Conservation (phyloP, 129 eudicot genomes). For the Calendula officinalis region DNA sequence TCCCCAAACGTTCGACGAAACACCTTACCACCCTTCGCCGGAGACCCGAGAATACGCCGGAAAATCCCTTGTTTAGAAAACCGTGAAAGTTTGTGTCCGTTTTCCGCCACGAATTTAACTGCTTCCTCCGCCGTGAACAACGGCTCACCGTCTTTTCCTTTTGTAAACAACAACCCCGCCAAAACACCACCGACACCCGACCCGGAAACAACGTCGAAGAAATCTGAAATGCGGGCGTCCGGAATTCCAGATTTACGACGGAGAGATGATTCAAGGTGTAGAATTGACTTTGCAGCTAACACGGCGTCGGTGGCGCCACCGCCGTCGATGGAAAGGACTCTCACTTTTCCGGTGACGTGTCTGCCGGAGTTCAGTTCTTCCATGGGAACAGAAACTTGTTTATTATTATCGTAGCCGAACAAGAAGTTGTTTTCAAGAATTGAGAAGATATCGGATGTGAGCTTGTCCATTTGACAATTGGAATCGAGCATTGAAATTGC, state of each 20-base stretch:
- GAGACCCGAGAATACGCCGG: constrained; percentile 30
- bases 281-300: constrained; percentile 56
- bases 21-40: constrained; percentile 33
- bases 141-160: constrained; percentile 49
- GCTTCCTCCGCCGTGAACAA: constrained; percentile 62
- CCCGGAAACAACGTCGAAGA: constrained; percentile 77
- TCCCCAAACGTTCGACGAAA: constrained; percentile 51
- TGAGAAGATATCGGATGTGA: constrained; percentile 67
- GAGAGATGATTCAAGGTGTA: constrained; percentile 46
- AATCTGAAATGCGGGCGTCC: constrained; percentile 55
- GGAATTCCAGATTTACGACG: constrained; percentile 54
- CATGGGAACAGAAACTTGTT: neutral
- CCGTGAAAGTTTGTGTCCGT: constrained; percentile 28
- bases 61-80: constrained; percentile 25
- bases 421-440: constrained; percentile 77
- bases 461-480: constrained; percentile 45
- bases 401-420: constrained; percentile 41
- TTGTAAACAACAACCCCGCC: constrained; percentile 56
- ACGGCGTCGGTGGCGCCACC: constrained; percentile 62
- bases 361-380: constrained; percentile 26
- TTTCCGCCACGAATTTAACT: constrained; percentile 35
- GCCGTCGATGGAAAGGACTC: constrained; percentile 68
- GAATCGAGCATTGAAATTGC: constrained; percentile 34
- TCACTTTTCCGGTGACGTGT: constrained; percentile 43
- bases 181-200: constrained; percentile 68